Conservation (phyloP, 1,139 yeast genomes). For the Taphrina confusa region DNA sequence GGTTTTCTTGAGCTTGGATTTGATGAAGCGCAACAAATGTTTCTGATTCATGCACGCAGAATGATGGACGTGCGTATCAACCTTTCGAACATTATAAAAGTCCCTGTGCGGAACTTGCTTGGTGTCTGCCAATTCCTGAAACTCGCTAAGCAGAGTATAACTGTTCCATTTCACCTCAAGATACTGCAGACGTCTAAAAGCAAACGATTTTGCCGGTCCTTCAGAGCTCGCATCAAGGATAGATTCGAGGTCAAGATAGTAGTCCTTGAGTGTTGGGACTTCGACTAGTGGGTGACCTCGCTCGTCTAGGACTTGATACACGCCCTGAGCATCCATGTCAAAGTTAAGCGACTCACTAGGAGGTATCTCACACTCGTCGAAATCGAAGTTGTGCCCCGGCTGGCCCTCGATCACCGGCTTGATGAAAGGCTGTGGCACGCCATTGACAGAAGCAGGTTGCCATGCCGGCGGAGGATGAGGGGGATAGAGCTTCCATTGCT, state of each 20-base stretch:
- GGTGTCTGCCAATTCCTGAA: conserved; percentile 86
- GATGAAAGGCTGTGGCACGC: conserved; percentile 41
- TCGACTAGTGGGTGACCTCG: conserved; percentile 45
- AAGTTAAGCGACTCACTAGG: conserved; percentile 56
- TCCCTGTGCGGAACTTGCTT: conserved; percentile 89
- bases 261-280: conserved; percentile 80
- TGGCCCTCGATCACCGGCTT: conserved; percentile 41
- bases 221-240: conserved; percentile 75
- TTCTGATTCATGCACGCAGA: conserved; percentile 99
- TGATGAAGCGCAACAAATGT: conserved; percentile 89
- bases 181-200: conserved; percentile 88
- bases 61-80: conserved; percentile 98
- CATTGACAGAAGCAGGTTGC: conserved; percentile 46
- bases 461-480: conserved; percentile 93
- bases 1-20: conserved; percentile 76
- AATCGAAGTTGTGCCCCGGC: conserved; percentile 60
- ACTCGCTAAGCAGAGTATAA: conserved; percentile 82
- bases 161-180: conserved; percentile 96
- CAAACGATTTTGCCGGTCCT: conserved; percentile 97
- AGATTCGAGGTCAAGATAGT: conserved; percentile 75
- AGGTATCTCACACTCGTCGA: conserved; percentile 66
- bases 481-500: conserved; percentile 80
- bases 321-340: conserved; percentile 61
- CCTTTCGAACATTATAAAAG: conserved; percentile 96
- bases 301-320: conserved; percentile 61